Conservation (phyloP, 805 yeast genomes). For the Nakazawaea ishiwadae region DNA sequence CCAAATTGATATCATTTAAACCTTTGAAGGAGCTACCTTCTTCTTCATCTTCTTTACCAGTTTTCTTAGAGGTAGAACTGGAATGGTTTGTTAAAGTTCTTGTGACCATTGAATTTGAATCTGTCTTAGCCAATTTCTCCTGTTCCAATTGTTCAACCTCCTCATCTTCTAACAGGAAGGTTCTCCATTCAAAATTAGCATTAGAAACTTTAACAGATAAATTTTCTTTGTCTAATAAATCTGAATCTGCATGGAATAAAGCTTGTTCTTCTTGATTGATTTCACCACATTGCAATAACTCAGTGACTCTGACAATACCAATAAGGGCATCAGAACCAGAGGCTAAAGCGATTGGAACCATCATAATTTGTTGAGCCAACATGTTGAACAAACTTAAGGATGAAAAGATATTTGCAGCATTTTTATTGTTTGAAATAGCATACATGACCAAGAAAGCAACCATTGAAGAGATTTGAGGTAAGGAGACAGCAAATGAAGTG, state of each 20-base stretch:
- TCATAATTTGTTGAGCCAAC: conserved; percentile 55
- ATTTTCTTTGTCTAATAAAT: conserved; percentile 16
- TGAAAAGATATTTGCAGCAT: conserved; percentile 63
- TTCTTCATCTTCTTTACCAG: conserved; percentile 15
- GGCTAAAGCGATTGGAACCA: conserved; percentile 68
- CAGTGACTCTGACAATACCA: conserved; percentile 54
- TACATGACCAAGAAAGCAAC: conserved; percentile 39
- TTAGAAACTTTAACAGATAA: conserved; percentile 44
- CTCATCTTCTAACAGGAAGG: conserved; percentile 28
- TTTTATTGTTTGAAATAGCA: conserved; percentile 25
- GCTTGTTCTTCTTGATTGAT: conserved; percentile 31
- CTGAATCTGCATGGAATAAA: conserved; percentile 15
- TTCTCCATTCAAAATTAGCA: conserved; percentile 69
- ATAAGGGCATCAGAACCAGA: conserved; percentile 64
- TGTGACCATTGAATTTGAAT: too few relatives aligned
- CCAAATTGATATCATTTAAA: conserved; percentile 45
- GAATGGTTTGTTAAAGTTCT: too few relatives aligned
- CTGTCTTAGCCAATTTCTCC: not conserved
- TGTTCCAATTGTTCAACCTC: conserved; percentile 12
- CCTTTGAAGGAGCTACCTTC: conserved; percentile 32
- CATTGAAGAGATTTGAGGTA: conserved; percentile 72
- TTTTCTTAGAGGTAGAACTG: not conserved
- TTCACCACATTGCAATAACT: conserved; percentile 44
- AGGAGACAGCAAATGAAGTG: conserved; percentile 60
- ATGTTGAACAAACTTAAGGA: conserved; percentile 65